These are phyloP conservation scores for Penicillium aurantiogriseum DNA, from an alignment of 2,329 filamentous ascomycete genomes.

Conservation along the genomic window DNA sequence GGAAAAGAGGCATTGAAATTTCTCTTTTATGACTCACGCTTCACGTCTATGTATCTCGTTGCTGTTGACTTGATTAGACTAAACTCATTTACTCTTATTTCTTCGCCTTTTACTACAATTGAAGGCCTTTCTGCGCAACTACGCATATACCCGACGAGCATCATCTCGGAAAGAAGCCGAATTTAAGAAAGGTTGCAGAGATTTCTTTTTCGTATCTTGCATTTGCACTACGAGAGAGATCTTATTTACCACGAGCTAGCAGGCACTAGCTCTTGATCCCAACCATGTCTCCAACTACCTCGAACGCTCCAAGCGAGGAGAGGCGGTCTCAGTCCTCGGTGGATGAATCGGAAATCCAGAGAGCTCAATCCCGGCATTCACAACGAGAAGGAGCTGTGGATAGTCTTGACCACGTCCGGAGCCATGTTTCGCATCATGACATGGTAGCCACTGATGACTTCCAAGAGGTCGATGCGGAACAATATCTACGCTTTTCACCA, in stretches of 20 bases:
- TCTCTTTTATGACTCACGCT: constrained; percentile 18
- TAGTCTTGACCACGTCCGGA: constrained; percentile 32
- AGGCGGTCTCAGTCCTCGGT: constrained; percentile 1
- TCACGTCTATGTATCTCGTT: not conserved
- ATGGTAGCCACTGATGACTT: constrained; percentile 33
- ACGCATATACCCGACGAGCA: not conserved
- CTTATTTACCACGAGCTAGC: not conserved
- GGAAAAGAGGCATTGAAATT: not conserved
- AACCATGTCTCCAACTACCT: constrained; percentile 14
- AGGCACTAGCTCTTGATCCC: not conserved
- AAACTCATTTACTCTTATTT: not conserved
- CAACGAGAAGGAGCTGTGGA: constrained; percentile 18
- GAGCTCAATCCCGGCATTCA: constrained; percentile 14
- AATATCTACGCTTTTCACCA: constrained; percentile 64
- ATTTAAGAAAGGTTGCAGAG: not conserved
- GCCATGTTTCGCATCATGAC: constrained; percentile 36
- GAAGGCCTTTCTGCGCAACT: not conserved
- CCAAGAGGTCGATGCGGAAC: constrained; percentile 48
- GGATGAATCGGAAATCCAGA: constrained; percentile 11
- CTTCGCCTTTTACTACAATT: not conserved
- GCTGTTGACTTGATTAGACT: not conserved
- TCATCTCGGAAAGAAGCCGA: constrained; percentile 14
- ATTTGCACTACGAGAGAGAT: not conserved
- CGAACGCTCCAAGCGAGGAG: constrained; percentile 18
- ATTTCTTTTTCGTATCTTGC: not conserved